These are phyloP conservation scores for Acer yangbiense DNA, from an alignment of 345 rosid genomes.

Conservation along the genomic window DNA sequence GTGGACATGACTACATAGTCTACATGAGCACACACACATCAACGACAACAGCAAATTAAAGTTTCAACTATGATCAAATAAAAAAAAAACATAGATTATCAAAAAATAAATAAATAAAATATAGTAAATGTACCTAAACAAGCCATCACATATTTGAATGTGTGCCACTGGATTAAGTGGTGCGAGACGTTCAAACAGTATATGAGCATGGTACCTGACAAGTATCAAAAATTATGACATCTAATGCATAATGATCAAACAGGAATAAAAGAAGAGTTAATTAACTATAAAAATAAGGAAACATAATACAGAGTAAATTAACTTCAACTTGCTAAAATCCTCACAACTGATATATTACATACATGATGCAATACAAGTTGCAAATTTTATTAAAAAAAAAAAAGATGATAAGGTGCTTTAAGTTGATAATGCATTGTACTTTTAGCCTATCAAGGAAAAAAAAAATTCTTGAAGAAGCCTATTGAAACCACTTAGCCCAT, in stretches of 20 bases:
- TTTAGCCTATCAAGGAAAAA: not conserved
- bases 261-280: not conserved
- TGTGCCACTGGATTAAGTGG: conserved; percentile 93
- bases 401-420: not conserved
- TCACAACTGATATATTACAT: not conserved
- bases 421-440: not conserved
- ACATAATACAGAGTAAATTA: not conserved
- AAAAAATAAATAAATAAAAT: not conserved
- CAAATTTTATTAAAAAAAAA: not conserved
- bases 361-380: not conserved
- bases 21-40: not conserved
- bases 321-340: not conserved
- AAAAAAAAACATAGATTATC: not conserved
- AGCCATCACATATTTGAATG: conserved; percentile 70
- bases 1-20: not conserved
- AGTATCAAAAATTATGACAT: conserved; percentile 14
- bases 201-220: conserved; percentile 86
- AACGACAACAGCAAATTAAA: not conserved
- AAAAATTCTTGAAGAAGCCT: not conserved
- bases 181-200: conserved; percentile 78
- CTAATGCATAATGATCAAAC: not conserved
- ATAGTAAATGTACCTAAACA: conserved; percentile 62
- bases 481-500: not conserved
- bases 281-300: not conserved
- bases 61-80: not conserved